Evolutionary conservation across 768 basidiomycete species (phyloP).

Genomic region (Candolleomyces eurysporus): DNA sequence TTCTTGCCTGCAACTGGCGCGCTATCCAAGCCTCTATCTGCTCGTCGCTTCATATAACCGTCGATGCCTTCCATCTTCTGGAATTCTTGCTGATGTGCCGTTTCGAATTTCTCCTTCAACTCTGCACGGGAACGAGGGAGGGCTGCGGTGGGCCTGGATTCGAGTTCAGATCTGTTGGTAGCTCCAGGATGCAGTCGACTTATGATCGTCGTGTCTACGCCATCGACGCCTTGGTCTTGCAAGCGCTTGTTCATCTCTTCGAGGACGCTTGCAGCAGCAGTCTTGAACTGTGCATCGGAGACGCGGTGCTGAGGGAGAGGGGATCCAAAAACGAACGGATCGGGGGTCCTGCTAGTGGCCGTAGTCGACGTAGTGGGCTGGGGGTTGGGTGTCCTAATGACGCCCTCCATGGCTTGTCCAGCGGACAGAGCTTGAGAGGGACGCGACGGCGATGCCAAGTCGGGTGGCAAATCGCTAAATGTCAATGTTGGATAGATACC

Average conservation of each 20-base stretch:
- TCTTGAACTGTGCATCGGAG: constrained; percentile 64
- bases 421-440: constrained; percentile 9
- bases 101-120: constrained; percentile 49
- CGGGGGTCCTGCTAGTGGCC: constrained; percentile 15
- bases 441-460: constrained; percentile 30
- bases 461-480: constrained; percentile 27
- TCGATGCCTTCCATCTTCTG: constrained; percentile 78
- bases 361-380: constrained; percentile 5
- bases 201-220: constrained; percentile 46
- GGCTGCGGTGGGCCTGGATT: constrained; percentile 27
- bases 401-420: neutral
- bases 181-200: constrained; percentile 34
- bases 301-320: constrained; percentile 61
- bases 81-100: constrained; percentile 63
- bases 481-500: constrained; percentile 41
- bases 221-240: constrained; percentile 51
- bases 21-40: constrained; percentile 11
- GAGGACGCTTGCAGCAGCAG: constrained; percentile 66
- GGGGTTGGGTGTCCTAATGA: constrained; percentile 7
- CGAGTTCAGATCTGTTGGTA: constrained; percentile 14
- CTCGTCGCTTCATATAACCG: constrained; percentile 33
- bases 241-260: constrained; percentile 83
- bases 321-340: constrained; percentile 78
- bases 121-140: constrained; percentile 25
- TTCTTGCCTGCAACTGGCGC: constrained; percentile 35